Evolutionary conservation across 1,284 basidiomycete species (phyloP).

Genomic region (Apiotrichum gracile): DNA sequence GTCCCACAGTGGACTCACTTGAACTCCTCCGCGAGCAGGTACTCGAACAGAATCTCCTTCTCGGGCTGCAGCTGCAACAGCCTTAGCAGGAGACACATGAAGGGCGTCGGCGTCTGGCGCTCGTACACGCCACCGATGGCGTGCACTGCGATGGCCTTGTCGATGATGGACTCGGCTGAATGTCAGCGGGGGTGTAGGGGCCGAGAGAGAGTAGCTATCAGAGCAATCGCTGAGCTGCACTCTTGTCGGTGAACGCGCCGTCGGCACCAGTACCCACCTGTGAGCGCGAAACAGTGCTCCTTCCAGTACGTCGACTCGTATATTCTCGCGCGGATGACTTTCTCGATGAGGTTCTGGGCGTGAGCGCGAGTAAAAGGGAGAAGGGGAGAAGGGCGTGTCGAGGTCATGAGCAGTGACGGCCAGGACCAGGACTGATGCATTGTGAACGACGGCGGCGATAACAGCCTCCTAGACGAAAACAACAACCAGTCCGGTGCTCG

Average conservation of each 20-base stretch:
- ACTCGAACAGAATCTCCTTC: conserved; percentile 91
- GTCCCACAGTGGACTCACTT: conserved; percentile 63
- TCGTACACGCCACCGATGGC: conserved; percentile 84
- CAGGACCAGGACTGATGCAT: no score
- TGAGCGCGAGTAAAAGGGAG: no score
- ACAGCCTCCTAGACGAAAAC: no score
- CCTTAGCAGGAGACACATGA: conserved; percentile 85
- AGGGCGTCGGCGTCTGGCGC: conserved; percentile 86
- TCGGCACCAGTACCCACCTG: conserved; percentile 53
- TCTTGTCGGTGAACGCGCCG: no score
- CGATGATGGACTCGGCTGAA: conserved; percentile 82
- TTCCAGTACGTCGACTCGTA: conserved; percentile 97
- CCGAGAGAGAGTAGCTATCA: no score
- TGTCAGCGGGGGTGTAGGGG: background rate
- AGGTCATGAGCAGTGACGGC: background rate
- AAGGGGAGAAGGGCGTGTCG: background rate
- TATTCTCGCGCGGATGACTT: conserved; percentile 89
- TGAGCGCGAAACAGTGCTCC: conserved; percentile 89
- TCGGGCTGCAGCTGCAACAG: conserved; percentile 95
- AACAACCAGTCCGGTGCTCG: no score
- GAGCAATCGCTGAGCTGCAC: no score
- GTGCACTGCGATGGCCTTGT: conserved; percentile 76
- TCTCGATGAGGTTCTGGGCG: conserved; percentile 84
- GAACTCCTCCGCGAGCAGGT: conserved; percentile 91
- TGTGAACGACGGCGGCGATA: no score